A percentile compares a stretch with the other conserved stretches of the same genome.
Evolutionary conservation across 2,329 filamentous ascomycete genomes (phyloP).

Genomic region (Colletotrichum siamense): DNA sequence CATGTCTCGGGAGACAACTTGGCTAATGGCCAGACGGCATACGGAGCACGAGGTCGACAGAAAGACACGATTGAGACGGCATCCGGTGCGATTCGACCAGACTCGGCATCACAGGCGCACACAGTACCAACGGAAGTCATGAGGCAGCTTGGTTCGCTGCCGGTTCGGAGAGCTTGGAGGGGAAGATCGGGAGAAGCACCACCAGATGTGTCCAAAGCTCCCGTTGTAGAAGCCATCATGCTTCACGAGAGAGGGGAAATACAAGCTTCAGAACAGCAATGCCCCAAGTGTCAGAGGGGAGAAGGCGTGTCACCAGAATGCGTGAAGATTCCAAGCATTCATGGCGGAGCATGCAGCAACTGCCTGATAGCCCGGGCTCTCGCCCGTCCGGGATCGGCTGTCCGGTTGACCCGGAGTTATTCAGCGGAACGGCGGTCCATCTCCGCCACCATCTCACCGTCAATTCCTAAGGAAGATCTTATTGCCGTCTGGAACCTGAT

Average conservation of each 20-base stretch:
- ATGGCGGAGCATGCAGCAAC: slow-evolving; percentile 28
- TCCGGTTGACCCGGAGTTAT: slow-evolving; percentile 12
- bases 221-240: slow-evolving; percentile 28
- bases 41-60: not conserved
- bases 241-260: slow-evolving; percentile 29
- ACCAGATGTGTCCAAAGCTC: not conserved
- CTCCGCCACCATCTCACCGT: slow-evolving; percentile 21
- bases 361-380: slow-evolving; percentile 26
- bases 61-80: not conserved
- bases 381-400: not conserved
- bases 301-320: slow-evolving; percentile 29
- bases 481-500: slow-evolving; percentile 32
- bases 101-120: not conserved
- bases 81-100: not conserved
- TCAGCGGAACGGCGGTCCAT: slow-evolving; percentile 16
- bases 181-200: not conserved
- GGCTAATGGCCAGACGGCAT: not conserved
- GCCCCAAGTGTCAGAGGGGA: slow-evolving; percentile 26
- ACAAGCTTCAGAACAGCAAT: slow-evolving; percentile 21
- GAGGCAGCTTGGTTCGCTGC: not conserved
- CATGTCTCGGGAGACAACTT: not conserved
- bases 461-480: slow-evolving; percentile 26
- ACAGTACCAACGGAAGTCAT: not conserved
- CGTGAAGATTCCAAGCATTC: slow-evolving; percentile 23
- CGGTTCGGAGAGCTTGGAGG: slow-evolving; percentile 6